Conservation (phyloP, 2,329 filamentous ascomycete genomes). For the Penicillium sp. region DNA sequence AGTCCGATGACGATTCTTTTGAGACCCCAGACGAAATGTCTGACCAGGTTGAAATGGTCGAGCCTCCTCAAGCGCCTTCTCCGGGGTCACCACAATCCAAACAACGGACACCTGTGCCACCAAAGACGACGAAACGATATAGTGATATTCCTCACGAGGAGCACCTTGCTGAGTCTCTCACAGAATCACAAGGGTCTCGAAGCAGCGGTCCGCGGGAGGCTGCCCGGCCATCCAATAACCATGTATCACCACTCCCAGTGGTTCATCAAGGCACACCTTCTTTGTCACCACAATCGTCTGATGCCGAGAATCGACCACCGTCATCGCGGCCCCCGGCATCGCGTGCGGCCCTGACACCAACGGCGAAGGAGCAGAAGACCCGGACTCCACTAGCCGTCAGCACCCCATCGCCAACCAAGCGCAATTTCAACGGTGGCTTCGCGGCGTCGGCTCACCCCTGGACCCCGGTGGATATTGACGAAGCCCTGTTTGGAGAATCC, state of each 20-base stretch:
- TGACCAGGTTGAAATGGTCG: slow-evolving; percentile 23
- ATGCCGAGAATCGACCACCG: slow-evolving; percentile 76
- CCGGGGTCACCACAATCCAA: slow-evolving; percentile 15
- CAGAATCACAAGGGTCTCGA: slow-evolving; percentile 25
- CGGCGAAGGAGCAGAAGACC: slow-evolving; percentile 36
- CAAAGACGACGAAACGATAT: slow-evolving; percentile 38
- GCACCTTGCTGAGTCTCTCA: slow-evolving; percentile 33
- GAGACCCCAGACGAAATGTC: slow-evolving; percentile 20
- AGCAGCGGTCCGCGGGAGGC: slow-evolving; percentile 10
- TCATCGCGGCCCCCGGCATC: slow-evolving; percentile 59
- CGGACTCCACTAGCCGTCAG: slow-evolving; percentile 45
- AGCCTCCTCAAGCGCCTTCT: slow-evolving; percentile 16
- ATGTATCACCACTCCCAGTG: slow-evolving; percentile 30
- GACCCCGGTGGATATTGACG: slow-evolving; percentile 73
- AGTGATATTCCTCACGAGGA: slow-evolving; percentile 40
- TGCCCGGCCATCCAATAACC: slow-evolving; percentile 11
- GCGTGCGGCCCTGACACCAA: slow-evolving; percentile 35
- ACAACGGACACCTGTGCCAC: slow-evolving; percentile 31
- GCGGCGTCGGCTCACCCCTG: slow-evolving; percentile 61
- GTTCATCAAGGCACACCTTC: slow-evolving; percentile 55
- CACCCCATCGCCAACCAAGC: slow-evolving; percentile 60
- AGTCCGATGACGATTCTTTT: slow-evolving; percentile 14
- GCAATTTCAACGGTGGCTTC: slow-evolving; percentile 51
- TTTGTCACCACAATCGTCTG: slow-evolving; percentile 70
- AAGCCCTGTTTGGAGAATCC: slow-evolving; percentile 46